Base-by-base conservation (phyloP, 305 asterid species). In the Stenogyne calaminthoides region DNA sequence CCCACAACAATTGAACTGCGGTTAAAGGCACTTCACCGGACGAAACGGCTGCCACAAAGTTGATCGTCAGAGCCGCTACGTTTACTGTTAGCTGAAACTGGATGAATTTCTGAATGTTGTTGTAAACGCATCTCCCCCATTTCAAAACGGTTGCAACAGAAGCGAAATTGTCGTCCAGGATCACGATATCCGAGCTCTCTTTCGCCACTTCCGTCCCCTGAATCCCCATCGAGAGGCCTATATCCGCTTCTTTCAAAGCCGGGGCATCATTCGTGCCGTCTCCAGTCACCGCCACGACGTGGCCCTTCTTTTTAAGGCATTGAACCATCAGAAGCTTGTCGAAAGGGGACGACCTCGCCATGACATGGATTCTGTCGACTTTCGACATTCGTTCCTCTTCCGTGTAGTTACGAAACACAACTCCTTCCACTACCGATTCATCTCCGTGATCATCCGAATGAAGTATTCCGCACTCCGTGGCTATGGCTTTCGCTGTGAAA, bases 401-500 rank as follows among this genome's bases (percentile, higher is more conserved):
- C 3, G 87, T 71, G 70, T 78, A 80, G 82, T 44, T 84, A 6
- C 88, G 94, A 19, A 91, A 89, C 64, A 84, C 88, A 3, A 49
- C 80, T 12, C 96, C 97, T 70, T 86, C 89, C 5, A 91, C 76
- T 7, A 91, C 89, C 37, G 75, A 70, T 69, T 76, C 87, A 25
- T 25, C 29, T 1, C 29, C 29, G 3, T 25, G 3, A 25, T 25
- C 29, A 3, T 84, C 83, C 0, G 36, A 5, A 32, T 32, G 36
- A 6, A 89, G 88, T 27, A 91, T 91, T 15, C 97, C 94, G 56
- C 94, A 91, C 68, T 89, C 92, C 0, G 85, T 74, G 10, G 96
- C 97, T 61, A 91, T 89, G 22, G 96, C 93, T 62, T 55, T 86
- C 49, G 97, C 96, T 3, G 97, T 91, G 84, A 87, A 88, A 4